Percentiles rank a stretch among this genome's conserved stretches.
Evolutionary conservation across 2,329 filamentous ascomycete species (phyloP).

Genomic region (Diaporthe sp.): DNA sequence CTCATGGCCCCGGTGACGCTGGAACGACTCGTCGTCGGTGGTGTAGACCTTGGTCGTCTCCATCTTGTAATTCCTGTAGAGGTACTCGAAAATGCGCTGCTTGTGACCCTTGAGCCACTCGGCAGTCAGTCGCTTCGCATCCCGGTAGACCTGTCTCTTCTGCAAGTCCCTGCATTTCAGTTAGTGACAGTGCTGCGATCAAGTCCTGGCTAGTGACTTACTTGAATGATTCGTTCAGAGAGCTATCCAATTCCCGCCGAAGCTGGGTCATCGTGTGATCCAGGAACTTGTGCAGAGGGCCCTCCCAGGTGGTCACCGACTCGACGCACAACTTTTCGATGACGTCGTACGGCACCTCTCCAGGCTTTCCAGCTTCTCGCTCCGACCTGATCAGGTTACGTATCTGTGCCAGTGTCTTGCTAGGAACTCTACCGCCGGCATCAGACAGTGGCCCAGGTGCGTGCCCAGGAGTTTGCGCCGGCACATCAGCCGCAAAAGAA

Average conservation of each 20-base stretch:
- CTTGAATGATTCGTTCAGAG: slow-evolving; percentile 63
- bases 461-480: slow-evolving; percentile 26
- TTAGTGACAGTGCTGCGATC: not conserved
- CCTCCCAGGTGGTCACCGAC: slow-evolving; percentile 71
- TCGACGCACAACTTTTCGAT: slow-evolving; percentile 70
- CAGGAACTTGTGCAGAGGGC: slow-evolving; percentile 65
- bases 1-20: slow-evolving; percentile 62
- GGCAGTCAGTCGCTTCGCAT: slow-evolving; percentile 59
- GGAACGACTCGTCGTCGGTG: slow-evolving; percentile 65
- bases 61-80: slow-evolving; percentile 63
- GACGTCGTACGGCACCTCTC: slow-evolving; percentile 71
- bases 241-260: slow-evolving; percentile 59
- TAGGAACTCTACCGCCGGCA: slow-evolving; percentile 32
- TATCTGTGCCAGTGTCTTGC: slow-evolving; percentile 65
- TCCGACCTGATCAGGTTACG: slow-evolving; percentile 67
- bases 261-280: slow-evolving; percentile 64
- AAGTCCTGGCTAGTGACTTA: not conserved
- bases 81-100: slow-evolving; percentile 52
- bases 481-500: slow-evolving; percentile 6
- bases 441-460: slow-evolving; percentile 25
- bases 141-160: slow-evolving; percentile 64
- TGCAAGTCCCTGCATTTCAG: slow-evolving; percentile 51
- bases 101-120: slow-evolving; percentile 60
- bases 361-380: slow-evolving; percentile 70
- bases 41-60: slow-evolving; percentile 72